These are phyloP conservation scores for Yamadazyma sp. DNA, from an alignment of 1,139 yeast genomes.

Conservation along the genomic window DNA sequence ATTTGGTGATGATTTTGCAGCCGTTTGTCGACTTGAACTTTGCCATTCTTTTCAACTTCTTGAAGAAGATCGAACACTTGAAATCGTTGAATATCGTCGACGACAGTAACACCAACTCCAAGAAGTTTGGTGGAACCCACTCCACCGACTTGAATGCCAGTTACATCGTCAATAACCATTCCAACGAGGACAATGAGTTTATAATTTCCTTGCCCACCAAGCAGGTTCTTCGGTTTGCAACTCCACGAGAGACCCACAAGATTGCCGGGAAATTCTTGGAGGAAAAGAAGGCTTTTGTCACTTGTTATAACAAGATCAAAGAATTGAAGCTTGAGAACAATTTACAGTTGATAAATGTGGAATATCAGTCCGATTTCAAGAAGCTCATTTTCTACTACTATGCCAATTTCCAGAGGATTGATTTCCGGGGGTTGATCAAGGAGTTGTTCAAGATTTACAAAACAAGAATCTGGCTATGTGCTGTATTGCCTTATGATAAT, in stretches of 20 bases:
- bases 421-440: constrained; percentile 87
- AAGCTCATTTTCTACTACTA: constrained; percentile 88
- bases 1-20: constrained; percentile 49
- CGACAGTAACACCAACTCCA: constrained; percentile 19
- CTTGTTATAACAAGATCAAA: constrained; percentile 46
- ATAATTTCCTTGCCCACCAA: constrained; percentile 49
- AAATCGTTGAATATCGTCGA: constrained; percentile 62
- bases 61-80: constrained; percentile 74
- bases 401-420: constrained; percentile 78
- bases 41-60: constrained; percentile 77
- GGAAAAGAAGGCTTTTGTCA: constrained; percentile 47
- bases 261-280: constrained; percentile 45
- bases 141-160: constrained; percentile 40
- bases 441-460: constrained; percentile 91
- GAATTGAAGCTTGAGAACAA: constrained; percentile 41
- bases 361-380: constrained; percentile 92
- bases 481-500: constrained; percentile 53
- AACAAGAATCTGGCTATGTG: constrained; percentile 97
- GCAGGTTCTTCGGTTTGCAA: constrained; percentile 50
- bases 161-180: constrained; percentile 39
- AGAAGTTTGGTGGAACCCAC: constrained; percentile 37
- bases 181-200: constrained; percentile 46
- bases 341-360: constrained; percentile 66
- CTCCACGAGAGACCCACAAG: constrained; percentile 47
- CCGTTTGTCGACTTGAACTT: constrained; percentile 44